Evolutionary conservation across 305 asterid genomes (phyloP), one percentile per base, ranked within the genome.

Genomic region (Vinca major): DNA sequence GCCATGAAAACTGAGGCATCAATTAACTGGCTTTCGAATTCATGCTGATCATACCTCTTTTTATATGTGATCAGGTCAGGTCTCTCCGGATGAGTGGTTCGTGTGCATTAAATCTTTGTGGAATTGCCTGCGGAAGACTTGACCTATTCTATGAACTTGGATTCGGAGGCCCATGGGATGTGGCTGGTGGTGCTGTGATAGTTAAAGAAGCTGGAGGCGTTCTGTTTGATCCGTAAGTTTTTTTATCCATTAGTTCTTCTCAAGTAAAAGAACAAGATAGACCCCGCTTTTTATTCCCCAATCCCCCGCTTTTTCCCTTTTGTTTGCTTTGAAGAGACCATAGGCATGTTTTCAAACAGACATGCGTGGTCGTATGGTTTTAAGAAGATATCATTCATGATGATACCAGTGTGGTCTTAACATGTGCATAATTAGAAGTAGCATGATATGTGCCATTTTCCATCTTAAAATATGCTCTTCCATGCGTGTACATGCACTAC

Each of bases 131-230:
- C 63, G 97, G 96, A 68, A 88, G 97, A 83, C 83, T 91, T 62
- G 99, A 93, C 77, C 76, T 93, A 14, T 87, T 86, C 84, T 93
- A 93, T 68, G 95, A 87, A 78, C 66, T 63, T 56, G 97, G 94
- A 66, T 93, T 84, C 66, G 97, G 99, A 69, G 99, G 97, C 62
- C 94, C 96, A 50, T 90, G 99, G 97, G 99, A 93, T 78, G 89
- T 93, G 60, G 96, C 99, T 11, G 97, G 91, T 52, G 99, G 97
- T 54, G 96, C 94, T 76, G 80, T 93, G 60, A 90, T 93, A 66
- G 88, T 87, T 52, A 86, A 84, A 70, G 97, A 90, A 83, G 97
- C 96, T 65, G 97, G 99, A 65, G 97, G 99, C 16, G 84, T 72
- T 70, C 73, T 93, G 57, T 93, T 80, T 83, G 97, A 93, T 85